Evolutionary conservation across 2,329 filamentous ascomycete species (phyloP), one percentile per base, ranked within the genome.

Genomic region (Lithohypha guttulata): DNA sequence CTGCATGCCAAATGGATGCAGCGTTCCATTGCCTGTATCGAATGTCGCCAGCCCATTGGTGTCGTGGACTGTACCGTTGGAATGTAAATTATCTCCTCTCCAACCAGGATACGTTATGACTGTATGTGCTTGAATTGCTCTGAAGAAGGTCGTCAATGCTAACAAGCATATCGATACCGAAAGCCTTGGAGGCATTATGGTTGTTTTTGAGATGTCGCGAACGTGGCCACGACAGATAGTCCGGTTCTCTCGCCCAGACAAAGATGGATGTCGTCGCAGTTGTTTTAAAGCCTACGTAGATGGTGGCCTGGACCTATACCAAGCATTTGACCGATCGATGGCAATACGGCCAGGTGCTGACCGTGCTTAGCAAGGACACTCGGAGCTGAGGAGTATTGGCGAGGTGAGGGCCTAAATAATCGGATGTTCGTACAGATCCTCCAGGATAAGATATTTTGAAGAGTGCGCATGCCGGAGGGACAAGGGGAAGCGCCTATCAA

Each of bases 1-100:
- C 66, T 93, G 82, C 83, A 91, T 89, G 63, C 86, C 87, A 51
- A 83, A 93, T 2, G 86, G 86, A 51, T 76, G 91, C 1, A 63
- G 55, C 13, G 57, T 53, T 15, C 61, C 64, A 39, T 70, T 69
- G 23, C 57, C 52, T 13, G 57, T 53, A 23, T 55, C 58, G 40
- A 59, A 64, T 19, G 62, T 64, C 4, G 69, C 69, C 3, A 77
- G 51, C 9, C 65, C 65, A 29, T 56, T 57, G n/a, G 62, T 52
- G 10, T 65, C 60, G 22, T 59, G 53, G 17, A 66, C 52, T 2
- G 73, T 77, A 2, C 75, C 76, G 58, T 85, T 93, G 29, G 79
- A 81, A 55, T 81, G 72, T 46, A 93, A 73, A 58, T 85, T 93
- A 66, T 93, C 79, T 48, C 85, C 86, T 71, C 86, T 67, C 78